phyloP scores from a whole-genome alignment of 768 basidiomycete species.

The Gymnopilus junonius region DNA sequence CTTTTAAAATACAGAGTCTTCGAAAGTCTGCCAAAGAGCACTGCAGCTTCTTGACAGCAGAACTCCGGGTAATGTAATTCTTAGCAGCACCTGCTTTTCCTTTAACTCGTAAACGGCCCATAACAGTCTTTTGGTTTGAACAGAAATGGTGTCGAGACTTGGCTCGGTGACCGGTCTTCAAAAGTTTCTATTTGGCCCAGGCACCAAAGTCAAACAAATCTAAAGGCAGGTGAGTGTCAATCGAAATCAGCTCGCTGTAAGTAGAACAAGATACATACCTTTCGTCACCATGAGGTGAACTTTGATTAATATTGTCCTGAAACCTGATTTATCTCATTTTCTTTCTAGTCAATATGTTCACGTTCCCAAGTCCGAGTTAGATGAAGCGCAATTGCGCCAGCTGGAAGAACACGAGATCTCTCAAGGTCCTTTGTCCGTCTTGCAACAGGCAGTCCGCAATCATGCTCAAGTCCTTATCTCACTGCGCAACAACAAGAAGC shows the following conservation, averaged over 20 bases:
- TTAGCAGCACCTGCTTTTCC: constrained; percentile 92
- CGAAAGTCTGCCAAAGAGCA: constrained; percentile 97
- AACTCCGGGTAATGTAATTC: constrained; percentile 88
- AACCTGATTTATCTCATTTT: constrained; percentile 9
- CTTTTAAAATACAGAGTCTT: constrained; percentile 95
- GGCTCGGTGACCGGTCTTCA: constrained; percentile 12
- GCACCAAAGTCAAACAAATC: constrained; percentile 29
- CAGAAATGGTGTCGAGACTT: constrained; percentile 5
- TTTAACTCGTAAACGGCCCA: constrained; percentile 83
- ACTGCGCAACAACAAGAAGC: constrained; percentile 97
- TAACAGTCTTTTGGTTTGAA: constrained; percentile 3
- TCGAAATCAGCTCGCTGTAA: background rate
- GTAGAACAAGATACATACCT: background rate
- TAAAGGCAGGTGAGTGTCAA: background rate
- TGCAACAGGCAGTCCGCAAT: constrained; percentile 97
- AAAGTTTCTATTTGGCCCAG: constrained; percentile 40
- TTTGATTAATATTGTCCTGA: background rate
- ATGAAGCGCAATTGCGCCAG: constrained; percentile 94
- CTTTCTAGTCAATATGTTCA: constrained; percentile 89
- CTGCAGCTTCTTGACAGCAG: constrained; percentile 94
- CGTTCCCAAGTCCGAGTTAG: constrained; percentile 95
- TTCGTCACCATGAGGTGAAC: constrained; percentile 41
- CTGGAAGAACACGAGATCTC: constrained; percentile 99
- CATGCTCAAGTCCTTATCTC: constrained; percentile 98
- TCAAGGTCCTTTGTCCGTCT: constrained; percentile 94